phyloP scores from a whole-genome alignment of 2,329 filamentous ascomycete genomes.

The Penicillium polonicum region DNA sequence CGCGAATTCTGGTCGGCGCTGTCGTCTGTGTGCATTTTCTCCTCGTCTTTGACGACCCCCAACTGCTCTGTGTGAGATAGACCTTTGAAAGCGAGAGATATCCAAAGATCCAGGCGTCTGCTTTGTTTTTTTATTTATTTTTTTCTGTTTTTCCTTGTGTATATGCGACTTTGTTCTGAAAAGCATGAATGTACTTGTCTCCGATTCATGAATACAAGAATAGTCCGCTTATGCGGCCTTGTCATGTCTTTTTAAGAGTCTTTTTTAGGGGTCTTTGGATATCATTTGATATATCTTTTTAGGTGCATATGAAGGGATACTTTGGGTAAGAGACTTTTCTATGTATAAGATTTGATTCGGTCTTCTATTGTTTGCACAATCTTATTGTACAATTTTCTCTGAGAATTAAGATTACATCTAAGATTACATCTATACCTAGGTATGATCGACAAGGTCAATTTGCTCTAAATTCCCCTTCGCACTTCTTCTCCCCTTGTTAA shows the following conservation, averaged over 20 bases:
- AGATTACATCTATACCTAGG: not conserved
- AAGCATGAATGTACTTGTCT: constrained; percentile 20
- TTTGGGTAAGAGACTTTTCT: too few relatives aligned
- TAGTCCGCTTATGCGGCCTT: too few relatives aligned
- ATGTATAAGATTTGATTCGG: not conserved
- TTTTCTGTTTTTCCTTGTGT: constrained; percentile 12
- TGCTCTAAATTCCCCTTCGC: not conserved
- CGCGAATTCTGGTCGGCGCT: constrained; percentile 39
- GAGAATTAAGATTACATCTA: not conserved
- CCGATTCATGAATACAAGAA: constrained; percentile 6
- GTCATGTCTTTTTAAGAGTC: too few relatives aligned
- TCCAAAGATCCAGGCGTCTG: constrained; percentile 39
- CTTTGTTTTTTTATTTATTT: constrained; percentile 15
- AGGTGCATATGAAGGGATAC: too few relatives aligned
- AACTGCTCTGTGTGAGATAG: constrained; percentile 40
- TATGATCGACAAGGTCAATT: not conserved
- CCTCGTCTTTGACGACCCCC: constrained; percentile 28
- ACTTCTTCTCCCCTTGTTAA: not conserved
- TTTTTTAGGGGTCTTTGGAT: too few relatives aligned
- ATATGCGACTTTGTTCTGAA: constrained; percentile 17
- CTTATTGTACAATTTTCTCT: not conserved
- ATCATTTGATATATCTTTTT: too few relatives aligned
- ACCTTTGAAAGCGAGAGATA: constrained; percentile 43
- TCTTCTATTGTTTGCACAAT: constrained; percentile 9
- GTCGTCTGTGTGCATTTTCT: constrained; percentile 33